These are phyloP conservation scores for Rhodotorula sp. DNA, from an alignment of 1,284 basidiomycete species.

Conservation along the genomic window DNA sequence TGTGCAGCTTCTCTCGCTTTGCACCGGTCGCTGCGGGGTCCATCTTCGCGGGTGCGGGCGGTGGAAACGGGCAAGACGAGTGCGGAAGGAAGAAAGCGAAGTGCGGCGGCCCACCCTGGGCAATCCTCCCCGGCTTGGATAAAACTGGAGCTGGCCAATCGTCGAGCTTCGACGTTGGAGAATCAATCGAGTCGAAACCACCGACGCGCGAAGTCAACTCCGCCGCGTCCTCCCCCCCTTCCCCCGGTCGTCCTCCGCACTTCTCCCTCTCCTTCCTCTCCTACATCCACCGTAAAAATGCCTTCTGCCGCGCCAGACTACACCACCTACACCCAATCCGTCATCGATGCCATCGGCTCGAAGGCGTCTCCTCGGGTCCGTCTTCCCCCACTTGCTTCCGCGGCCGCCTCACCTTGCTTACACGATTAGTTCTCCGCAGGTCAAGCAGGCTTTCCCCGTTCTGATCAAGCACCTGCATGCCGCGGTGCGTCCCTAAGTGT, in stretches of 20 bases:
- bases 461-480: slow-evolving; percentile 48
- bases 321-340: slow-evolving; percentile 18
- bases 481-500: slow-evolving; percentile 17
- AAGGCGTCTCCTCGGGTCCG: slow-evolving; percentile 6
- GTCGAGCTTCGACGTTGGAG: too few species aligned
- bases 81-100: neutral
- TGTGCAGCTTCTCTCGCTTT: neutral
- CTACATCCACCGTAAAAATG: neutral
- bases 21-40: neutral
- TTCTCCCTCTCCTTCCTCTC: too few species aligned
- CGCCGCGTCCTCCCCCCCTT: neutral
- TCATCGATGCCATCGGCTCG: slow-evolving; percentile 23
- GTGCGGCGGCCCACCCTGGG: too few species aligned
- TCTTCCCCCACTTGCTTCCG: neutral
- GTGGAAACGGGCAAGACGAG: neutral
- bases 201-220: neutral
- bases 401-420: slow-evolving; percentile 25
- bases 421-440: too few species aligned
- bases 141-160: too few species aligned
- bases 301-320: neutral
- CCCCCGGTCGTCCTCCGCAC: neutral
- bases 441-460: slow-evolving; percentile 47
- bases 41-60: neutral
- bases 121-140: too few species aligned
- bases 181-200: too few species aligned